Percentiles rank a stretch among this genome's conserved stretches.
These are phyloP conservation scores for Trichoderma virens DNA, from an alignment of 495 filamentous ascomycete species.

Conservation along the genomic window DNA sequence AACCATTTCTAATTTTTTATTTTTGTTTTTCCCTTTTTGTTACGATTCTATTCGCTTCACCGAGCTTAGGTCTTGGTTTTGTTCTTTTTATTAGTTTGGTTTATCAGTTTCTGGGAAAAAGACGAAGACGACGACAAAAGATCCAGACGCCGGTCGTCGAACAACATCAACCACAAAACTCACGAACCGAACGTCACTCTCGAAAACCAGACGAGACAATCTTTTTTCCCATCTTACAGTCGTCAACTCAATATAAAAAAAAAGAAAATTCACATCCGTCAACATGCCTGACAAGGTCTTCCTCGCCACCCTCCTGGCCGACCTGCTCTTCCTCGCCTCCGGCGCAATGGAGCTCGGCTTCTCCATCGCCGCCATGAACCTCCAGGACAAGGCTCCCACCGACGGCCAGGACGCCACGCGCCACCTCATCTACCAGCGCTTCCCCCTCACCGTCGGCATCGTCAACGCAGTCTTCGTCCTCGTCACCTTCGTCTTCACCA, in stretches of 20 bases:
- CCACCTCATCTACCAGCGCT: constrained; percentile 51
- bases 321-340: constrained; percentile 54
- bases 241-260: not conserved
- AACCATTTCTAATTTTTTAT: constrained; percentile 23
- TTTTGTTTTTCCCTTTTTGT: constrained; percentile 16
- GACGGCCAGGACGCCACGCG: constrained; percentile 51
- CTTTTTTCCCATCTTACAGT: too few relatives aligned
- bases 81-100: constrained; percentile 5
- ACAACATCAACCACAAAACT: not conserved
- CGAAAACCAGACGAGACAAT: not conserved
- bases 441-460: constrained; percentile 57
- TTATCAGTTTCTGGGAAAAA: constrained; percentile 8
- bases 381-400: constrained; percentile 34
- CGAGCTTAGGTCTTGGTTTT: constrained; percentile 7
- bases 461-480: constrained; percentile 57
- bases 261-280: constrained; percentile 11
- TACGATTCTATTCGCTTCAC: constrained; percentile 18
- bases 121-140: not conserved
- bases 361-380: constrained; percentile 49
- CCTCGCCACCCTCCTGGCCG: constrained; percentile 45
- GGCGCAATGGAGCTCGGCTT: constrained; percentile 58
- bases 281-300: constrained; percentile 53
- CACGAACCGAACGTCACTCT: not conserved
- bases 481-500: constrained; percentile 45
- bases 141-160: constrained; percentile 41